These are phyloP conservation scores for Peniophora sp. DNA, from an alignment of 1,284 basidiomycete species.

Conservation along the genomic window DNA sequence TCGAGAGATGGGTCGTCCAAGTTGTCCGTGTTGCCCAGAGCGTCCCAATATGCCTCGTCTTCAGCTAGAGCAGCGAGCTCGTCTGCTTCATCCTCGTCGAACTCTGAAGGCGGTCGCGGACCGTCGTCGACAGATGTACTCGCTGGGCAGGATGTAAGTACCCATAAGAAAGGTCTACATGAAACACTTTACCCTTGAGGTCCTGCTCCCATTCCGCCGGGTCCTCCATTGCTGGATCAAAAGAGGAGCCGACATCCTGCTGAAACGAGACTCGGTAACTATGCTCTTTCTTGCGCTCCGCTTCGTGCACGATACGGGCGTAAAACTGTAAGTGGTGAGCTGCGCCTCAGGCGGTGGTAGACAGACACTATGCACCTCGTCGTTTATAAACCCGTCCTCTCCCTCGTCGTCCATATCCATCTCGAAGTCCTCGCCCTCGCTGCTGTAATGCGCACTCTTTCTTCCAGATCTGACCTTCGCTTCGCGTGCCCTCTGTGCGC, in stretches of 20 bases:
- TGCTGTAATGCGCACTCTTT: slow-evolving; percentile 21
- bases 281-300: slow-evolving; percentile 39
- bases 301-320: slow-evolving; percentile 48
- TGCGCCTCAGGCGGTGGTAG: too few species aligned
- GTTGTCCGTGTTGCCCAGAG: slow-evolving; percentile 31
- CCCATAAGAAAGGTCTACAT: slow-evolving; percentile 1
- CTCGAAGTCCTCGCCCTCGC: slow-evolving; percentile 42
- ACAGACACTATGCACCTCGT: too few species aligned
- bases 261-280: slow-evolving; percentile 53
- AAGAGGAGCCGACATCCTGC: slow-evolving; percentile 64
- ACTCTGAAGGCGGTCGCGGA: slow-evolving; percentile 14
- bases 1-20: slow-evolving; percentile 18
- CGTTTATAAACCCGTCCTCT: slow-evolving; percentile 46
- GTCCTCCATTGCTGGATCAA: slow-evolving; percentile 65
- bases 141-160: slow-evolving; percentile 6
- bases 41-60: slow-evolving; percentile 37
- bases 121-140: slow-evolving; percentile 29
- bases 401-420: slow-evolving; percentile 44
- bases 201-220: slow-evolving; percentile 49
- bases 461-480: slow-evolving; percentile 33
- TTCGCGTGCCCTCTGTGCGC: slow-evolving; percentile 45
- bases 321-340: slow-evolving; percentile 42
- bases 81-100: slow-evolving; percentile 31
- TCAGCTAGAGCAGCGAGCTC: slow-evolving; percentile 55
- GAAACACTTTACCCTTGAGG: slow-evolving; percentile 25